Conservation (phyloP, 192 early-diverging fungal species). For the Rhizophagus sp. region DNA sequence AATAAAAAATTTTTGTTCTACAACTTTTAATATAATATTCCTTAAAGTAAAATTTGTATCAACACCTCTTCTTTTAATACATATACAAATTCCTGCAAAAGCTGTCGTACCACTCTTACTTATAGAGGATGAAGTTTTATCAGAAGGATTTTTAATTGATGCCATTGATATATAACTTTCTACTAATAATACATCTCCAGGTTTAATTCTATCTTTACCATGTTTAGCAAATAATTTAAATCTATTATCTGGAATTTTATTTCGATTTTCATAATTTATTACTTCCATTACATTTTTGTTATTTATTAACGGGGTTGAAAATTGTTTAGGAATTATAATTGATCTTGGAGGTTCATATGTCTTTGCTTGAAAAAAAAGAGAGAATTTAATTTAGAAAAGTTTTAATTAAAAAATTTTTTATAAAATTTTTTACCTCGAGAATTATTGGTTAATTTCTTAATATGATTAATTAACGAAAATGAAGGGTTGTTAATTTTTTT, state of each 20-base stretch:
- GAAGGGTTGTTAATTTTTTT: no score
- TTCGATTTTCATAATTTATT: neutral
- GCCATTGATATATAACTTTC: slow-evolving; percentile 63
- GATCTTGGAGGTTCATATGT: neutral
- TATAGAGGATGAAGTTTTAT: no score
- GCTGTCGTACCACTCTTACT: slow-evolving; percentile 38
- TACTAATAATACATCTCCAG: slow-evolving; percentile 68
- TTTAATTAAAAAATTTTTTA: no score
- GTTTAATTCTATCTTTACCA: slow-evolving; percentile 53
- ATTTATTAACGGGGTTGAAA: neutral
- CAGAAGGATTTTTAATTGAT: slow-evolving; percentile 40
- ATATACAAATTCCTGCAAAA: slow-evolving; percentile 77
- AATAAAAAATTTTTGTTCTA: slow-evolving; percentile 72
- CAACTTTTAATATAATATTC: slow-evolving; percentile 73
- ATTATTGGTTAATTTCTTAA: no score
- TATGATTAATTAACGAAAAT: no score
- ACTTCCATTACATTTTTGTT: neutral
- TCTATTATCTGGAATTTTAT: slow-evolving; percentile 53
- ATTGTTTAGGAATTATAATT: neutral
- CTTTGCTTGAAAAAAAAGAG: neutral
- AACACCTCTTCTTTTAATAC: slow-evolving; percentile 70
- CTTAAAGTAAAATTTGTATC: slow-evolving; percentile 78
- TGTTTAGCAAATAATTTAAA: slow-evolving; percentile 63
- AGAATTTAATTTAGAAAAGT: no score
- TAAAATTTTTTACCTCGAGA: no score